A percentile compares a stretch with the other conserved stretches of the same genome.
Evolutionary conservation across 768 basidiomycete species (phyloP).

Genomic region (Amanita exitialis): DNA sequence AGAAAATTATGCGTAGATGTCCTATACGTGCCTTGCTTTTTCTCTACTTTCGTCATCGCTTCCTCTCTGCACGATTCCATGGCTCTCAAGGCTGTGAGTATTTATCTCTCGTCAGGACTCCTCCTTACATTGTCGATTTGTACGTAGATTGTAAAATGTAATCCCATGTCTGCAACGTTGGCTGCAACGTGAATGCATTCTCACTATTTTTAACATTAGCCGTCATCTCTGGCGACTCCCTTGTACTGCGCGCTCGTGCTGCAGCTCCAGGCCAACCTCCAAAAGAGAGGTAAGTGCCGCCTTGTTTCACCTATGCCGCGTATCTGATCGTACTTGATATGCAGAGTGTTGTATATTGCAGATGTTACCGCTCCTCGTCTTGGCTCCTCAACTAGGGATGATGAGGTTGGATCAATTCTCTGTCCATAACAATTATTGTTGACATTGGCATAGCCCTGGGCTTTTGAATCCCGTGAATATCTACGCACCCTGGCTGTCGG

Average conservation of each 20-base stretch:
- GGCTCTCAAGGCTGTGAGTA: conserved; percentile 70
- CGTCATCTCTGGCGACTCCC: conserved; percentile 85
- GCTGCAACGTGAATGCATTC: conserved; percentile 4
- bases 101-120: background rate
- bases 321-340: background rate
- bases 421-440: background rate
- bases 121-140: background rate
- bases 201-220: conserved; percentile 34
- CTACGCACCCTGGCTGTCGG: conserved; percentile 79
- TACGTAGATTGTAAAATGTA: conserved; percentile 53
- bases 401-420: conserved; percentile 51
- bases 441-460: conserved; percentile 53
- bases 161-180: background rate
- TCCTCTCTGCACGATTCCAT: conserved; percentile 23
- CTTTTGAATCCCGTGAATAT: conserved; percentile 91
- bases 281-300: conserved; percentile 65
- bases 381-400: conserved; percentile 75
- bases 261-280: conserved; percentile 79
- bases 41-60: conserved; percentile 1
- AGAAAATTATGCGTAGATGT: conserved; percentile 1
- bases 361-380: conserved; percentile 79
- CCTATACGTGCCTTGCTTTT: background rate
- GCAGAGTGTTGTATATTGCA: conserved; percentile 81
- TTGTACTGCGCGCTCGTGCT: conserved; percentile 69
- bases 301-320: background rate